Base-by-base conservation (phyloP, 805 yeast species). In the Candida tibetensis region DNA sequence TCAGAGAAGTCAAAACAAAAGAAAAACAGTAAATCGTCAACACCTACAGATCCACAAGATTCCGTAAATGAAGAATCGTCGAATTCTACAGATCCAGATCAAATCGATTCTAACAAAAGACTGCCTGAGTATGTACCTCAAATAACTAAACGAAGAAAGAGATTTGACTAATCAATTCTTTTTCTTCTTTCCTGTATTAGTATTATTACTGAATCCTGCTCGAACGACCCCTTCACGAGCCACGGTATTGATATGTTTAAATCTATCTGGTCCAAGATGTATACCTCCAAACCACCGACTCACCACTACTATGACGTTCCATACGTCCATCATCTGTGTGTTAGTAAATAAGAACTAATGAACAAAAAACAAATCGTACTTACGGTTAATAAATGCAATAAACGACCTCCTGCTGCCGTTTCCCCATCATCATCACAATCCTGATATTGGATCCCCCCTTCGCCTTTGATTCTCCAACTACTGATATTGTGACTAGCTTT, bases 341-440 rank as follows among this genome's bases (percentile, higher is more conserved):
- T 60, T 57, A 60, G 64, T 56, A 57, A 25, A 7, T 22, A n/a
- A n/a, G n/a, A n/a, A n/a, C n/a, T n/a, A n/a, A n/a, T n/a, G n/a
- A n/a, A n/a, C n/a, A n/a, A n/a, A n/a, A n/a, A n/a, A n/a, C n/a
- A n/a, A n/a, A n/a, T n/a, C n/a, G 41, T 39, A 63, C 76, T 35
- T 47, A 79, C 75, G 26, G 85, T 77, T 47, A 90, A 62, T 33
- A 90, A 60, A 64, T 88, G 96, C 35, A 89, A 60, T 71, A 90
- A 65, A 41, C 96, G 67, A 4, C 90, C 79, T 7, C 99, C 99
- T 1, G 98, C 96, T 1, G 98, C 98, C 0, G 95, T 74, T 55
- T 93, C 99, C 2, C 99, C 99, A 55, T 91, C 99, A 58, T 93
- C 98, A 54, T 93, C 97, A 50, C 86, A 89, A 51, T 93, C 97